These are phyloP conservation scores for Agarophyton chilense DNA, from an alignment of 23 red algal species.

Conservation along the genomic window DNA sequence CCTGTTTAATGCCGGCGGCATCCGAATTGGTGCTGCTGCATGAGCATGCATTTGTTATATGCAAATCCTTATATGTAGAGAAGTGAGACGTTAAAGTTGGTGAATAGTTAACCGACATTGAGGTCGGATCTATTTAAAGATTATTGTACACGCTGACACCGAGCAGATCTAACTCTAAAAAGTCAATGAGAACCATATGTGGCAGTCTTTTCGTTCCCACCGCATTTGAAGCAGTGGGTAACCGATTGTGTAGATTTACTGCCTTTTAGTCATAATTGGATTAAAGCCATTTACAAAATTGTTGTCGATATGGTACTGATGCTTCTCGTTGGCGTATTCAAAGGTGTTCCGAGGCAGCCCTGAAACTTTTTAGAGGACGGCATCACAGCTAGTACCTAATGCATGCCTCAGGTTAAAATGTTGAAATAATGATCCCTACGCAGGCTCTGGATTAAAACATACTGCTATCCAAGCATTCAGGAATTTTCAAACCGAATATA, in stretches of 20 bases:
- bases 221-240: neutral
- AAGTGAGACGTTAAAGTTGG: neutral
- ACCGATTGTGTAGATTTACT: neutral
- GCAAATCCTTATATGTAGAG: neutral
- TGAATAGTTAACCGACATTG: neutral
- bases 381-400: neutral
- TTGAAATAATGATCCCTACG: neutral
- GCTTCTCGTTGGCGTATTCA: neutral
- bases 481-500: too few species aligned
- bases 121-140: neutral
- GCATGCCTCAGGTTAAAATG: neutral
- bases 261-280: neutral
- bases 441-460: too few species aligned
- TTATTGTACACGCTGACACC: conserved; percentile 1
- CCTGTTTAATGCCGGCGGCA: neutral
- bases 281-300: neutral
- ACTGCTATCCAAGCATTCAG: too few species aligned
- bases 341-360: neutral
- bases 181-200: neutral
- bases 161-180: conserved; percentile 7
- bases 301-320: too few species aligned
- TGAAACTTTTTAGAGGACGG: neutral
- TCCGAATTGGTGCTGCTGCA: neutral
- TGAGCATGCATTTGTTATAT: neutral
- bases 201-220: neutral